phyloP scores from a whole-genome alignment of 176 grass and related monocot species.

The Oryza glumipatula region DNA sequence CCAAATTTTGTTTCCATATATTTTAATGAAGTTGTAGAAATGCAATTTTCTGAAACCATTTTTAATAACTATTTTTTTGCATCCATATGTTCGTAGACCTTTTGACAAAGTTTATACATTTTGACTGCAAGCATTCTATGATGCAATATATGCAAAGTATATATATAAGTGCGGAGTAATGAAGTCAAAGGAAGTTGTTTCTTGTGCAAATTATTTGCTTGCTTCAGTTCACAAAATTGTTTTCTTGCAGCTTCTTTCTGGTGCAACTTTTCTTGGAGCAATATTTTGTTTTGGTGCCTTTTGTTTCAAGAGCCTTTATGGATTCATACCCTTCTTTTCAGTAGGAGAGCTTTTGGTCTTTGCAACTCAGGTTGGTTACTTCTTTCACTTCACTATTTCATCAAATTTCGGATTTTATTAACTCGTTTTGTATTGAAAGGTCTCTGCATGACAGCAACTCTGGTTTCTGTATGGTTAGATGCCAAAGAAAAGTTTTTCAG shows the following conservation, averaged over 20 bases:
- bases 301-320: constrained; percentile 98
- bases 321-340: constrained; percentile 85
- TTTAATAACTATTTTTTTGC: not conserved
- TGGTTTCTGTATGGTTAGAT: constrained; percentile 1
- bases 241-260: constrained; percentile 80
- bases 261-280: constrained; percentile 84
- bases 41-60: not conserved
- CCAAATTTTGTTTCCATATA: not conserved
- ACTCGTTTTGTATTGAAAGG: not conserved
- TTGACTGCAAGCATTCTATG: not conserved
- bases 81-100: not conserved
- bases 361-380: constrained; percentile 83
- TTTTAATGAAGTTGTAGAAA: not conserved
- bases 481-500: constrained; percentile 9
- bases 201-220: constrained; percentile 29
- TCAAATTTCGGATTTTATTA: not conserved
- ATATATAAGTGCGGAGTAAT: constrained; percentile 13
- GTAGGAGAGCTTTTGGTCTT: constrained; percentile 91
- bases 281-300: constrained; percentile 97
- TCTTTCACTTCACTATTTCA: constrained; percentile 13
- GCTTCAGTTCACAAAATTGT: constrained; percentile 24
- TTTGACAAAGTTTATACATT: not conserved
- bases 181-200: not conserved
- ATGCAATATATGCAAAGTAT: not conserved
- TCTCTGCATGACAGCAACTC: constrained; percentile 19